Evolutionary conservation across 306 rosid genomes (phyloP), one percentile per base, ranked within the genome.

Genomic region (Alnus rubra): DNA sequence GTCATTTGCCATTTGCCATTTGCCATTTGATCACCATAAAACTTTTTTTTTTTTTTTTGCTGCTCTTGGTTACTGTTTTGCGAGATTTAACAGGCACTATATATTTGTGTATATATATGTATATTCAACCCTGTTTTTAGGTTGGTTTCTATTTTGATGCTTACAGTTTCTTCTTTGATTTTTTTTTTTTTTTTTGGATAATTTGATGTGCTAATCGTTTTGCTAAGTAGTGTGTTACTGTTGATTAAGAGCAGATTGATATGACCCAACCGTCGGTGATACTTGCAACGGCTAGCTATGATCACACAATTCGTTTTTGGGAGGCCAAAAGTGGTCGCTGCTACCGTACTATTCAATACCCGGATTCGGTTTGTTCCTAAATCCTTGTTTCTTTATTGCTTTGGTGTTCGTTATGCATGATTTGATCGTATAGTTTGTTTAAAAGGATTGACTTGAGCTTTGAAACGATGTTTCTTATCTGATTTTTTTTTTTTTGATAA

Each of bases 291-390:
- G 97, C 98, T 5, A 91, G 98, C 84, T 96, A 96, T 86, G 99
- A 96, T 86, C 99, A 91, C 87, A 89, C 97, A 48, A 91, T 96
- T 87, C 93, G 93, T 59, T 96, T 96, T 82, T 96, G 99, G 99
- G 99, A 96, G 81, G 98, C 99, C 73, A 96, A 93, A 84, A 87
- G 98, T 71, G 98, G 98, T 69, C 98, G 97, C n/a, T 96, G 99
- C 84, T 91, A 90, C 72, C 97, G 98, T 35, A 96, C 98, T 58
- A 96, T 96, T 71, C 97, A 91, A 52, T 91, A 93, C 82, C 99
- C 98, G 39, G 99, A 96, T 86, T 96, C 99, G 86, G 99, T 96
- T 71, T 48, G 89, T 54, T 53, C 60, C 78, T 12, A 58, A 48
- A 39, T 62, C 49, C 35, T 6, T 33, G 15, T 62, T 44, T 56